Evolutionary conservation across 768 basidiomycete genomes (phyloP).

Genomic region (Naganishia antarctica): DNA sequence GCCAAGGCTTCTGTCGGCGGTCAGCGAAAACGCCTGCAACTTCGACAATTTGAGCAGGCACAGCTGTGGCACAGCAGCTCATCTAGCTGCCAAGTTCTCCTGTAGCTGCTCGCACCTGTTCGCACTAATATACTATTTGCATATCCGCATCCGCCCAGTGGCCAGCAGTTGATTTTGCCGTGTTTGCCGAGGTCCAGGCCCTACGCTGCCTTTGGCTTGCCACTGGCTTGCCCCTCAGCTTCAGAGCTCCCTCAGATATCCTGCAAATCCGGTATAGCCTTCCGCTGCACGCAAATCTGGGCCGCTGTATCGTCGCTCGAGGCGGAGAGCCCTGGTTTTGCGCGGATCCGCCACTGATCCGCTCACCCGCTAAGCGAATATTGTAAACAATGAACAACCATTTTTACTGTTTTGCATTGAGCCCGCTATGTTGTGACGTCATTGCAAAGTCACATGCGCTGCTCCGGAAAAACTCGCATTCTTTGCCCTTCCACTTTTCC

Average conservation of each 20-base stretch:
- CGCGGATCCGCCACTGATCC: not conserved
- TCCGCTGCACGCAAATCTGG: too few species aligned
- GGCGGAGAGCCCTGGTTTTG: not conserved
- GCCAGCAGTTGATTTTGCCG: not conserved
- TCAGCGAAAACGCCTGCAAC: too few species aligned
- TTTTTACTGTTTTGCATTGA: too few species aligned
- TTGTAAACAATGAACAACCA: not conserved
- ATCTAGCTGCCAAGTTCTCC: not conserved
- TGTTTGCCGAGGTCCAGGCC: too few species aligned
- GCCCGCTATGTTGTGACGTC: too few species aligned
- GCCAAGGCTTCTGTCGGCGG: too few species aligned
- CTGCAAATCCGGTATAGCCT: not conserved
- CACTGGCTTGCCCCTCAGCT: not conserved
- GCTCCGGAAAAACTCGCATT: too few species aligned
- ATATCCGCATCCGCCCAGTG: too few species aligned
- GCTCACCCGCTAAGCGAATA: not conserved
- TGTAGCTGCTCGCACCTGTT: not conserved
- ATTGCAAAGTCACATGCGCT: too few species aligned
- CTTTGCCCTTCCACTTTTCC: too few species aligned
- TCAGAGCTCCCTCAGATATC: not conserved
- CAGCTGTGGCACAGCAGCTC: not conserved
- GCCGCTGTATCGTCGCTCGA: not conserved
- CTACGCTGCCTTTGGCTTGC: not conserved
- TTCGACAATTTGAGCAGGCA: too few species aligned
- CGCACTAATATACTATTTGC: too few species aligned